Conservation (phyloP, 78 protist genomes). For the Monosiga brevicollis region DNA sequence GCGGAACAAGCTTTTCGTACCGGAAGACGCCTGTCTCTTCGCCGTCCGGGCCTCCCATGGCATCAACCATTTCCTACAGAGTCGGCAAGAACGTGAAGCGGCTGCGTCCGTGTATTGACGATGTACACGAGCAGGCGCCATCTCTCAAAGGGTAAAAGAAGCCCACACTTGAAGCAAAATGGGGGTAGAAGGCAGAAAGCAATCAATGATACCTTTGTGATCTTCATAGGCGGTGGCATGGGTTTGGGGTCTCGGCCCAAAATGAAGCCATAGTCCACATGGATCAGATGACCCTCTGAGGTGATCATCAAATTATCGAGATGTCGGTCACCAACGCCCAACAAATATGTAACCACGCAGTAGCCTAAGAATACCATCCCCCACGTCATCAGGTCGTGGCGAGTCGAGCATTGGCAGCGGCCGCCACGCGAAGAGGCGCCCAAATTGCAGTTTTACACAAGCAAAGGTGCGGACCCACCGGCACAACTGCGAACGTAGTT, state of each 20-base stretch:
- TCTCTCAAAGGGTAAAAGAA: slow-evolving; percentile 28
- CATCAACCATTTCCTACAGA: slow-evolving; percentile 89
- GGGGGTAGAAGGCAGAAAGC: neutral
- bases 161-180: slow-evolving; percentile 6
- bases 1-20: too few species aligned
- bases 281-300: slow-evolving; percentile 69
- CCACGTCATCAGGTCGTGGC: too few species aligned
- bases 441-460: too few species aligned
- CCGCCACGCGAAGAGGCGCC: too few species aligned
- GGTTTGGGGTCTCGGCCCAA: slow-evolving; percentile 91
- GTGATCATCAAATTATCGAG: slow-evolving; percentile 83
- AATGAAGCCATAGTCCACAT: slow-evolving; percentile 95
- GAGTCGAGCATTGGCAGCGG: too few species aligned
- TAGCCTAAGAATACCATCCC: too few species aligned
- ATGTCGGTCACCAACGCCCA: slow-evolving; percentile 36
- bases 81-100: too few species aligned
- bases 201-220: slow-evolving; percentile 26
- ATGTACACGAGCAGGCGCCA: too few species aligned
- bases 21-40: slow-evolving; percentile 58
- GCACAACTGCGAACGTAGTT: slow-evolving; percentile 26
- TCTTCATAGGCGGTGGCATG: slow-evolving; percentile 90
- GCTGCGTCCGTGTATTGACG: too few species aligned
- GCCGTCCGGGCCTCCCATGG: slow-evolving; percentile 85
- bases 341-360: neutral
- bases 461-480: too few species aligned